Conservation (phyloP, 495 filamentous ascomycete genomes). For the Darksidea phi region DNA sequence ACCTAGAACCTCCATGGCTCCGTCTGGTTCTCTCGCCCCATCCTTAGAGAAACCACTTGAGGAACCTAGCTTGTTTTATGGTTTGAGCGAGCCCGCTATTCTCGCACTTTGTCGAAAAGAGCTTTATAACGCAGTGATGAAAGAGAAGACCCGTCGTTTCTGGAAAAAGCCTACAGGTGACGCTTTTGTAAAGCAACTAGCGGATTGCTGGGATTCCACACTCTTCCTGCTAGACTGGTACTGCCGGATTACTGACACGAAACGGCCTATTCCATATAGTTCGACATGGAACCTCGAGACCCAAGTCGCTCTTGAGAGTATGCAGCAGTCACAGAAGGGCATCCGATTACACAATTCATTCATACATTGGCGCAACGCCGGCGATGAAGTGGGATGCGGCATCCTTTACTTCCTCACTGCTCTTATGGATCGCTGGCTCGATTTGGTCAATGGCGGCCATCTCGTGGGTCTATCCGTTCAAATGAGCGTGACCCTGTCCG, state of each 20-base stretch:
- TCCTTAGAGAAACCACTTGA: not conserved
- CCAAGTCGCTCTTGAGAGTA: slow-evolving; percentile 55
- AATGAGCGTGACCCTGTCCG: too few relatives aligned
- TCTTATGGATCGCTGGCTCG: slow-evolving; percentile 61
- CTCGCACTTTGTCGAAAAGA: slow-evolving; percentile 50
- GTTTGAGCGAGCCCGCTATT: slow-evolving; percentile 38
- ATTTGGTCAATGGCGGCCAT: slow-evolving; percentile 50
- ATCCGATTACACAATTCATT: slow-evolving; percentile 62
- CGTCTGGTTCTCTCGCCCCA: slow-evolving; percentile 12
- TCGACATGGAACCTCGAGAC: slow-evolving; percentile 62
- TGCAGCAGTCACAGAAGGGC: slow-evolving; percentile 57
- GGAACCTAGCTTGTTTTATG: slow-evolving; percentile 29
- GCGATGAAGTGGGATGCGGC: slow-evolving; percentile 57
- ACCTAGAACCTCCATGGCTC: slow-evolving; percentile 19
- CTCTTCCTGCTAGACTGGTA: slow-evolving; percentile 62
- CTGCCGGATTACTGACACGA: slow-evolving; percentile 51
- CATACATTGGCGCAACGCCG: slow-evolving; percentile 60
- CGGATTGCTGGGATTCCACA: slow-evolving; percentile 56
- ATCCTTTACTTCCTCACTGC: slow-evolving; percentile 60
- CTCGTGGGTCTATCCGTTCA: slow-evolving; percentile 46
- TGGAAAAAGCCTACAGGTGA: slow-evolving; percentile 49
- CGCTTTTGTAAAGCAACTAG: slow-evolving; percentile 50
- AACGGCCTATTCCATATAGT: slow-evolving; percentile 56
- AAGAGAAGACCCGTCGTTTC: slow-evolving; percentile 48
- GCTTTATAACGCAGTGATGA: slow-evolving; percentile 47